Conservation (phyloP, 106 monocot genomes). For the Platanthera zijinensis region DNA sequence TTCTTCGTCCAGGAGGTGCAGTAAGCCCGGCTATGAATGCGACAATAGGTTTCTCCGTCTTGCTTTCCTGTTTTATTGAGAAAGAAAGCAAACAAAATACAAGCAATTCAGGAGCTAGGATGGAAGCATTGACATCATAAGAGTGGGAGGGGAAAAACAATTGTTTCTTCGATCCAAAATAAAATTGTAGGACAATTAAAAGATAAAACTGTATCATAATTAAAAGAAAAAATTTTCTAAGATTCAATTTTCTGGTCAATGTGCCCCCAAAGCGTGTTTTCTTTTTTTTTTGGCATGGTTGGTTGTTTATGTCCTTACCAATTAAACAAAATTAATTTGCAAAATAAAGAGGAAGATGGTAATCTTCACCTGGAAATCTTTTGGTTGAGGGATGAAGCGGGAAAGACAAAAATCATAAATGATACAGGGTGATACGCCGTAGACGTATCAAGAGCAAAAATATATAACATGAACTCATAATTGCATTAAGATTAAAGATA, state of each 20-base stretch:
- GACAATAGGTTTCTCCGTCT: slow-evolving; percentile 81
- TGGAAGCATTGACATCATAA: not conserved
- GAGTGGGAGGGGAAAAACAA: not conserved
- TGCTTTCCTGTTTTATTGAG: slow-evolving; percentile 42
- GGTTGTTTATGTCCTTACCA: not conserved
- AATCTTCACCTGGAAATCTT: too few species aligned
- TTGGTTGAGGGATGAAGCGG: too few species aligned
- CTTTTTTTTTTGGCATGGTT: not conserved
- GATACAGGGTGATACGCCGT: too few species aligned
- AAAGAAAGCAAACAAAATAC: not conserved
- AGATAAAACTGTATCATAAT: not conserved
- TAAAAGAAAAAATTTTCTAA: not conserved
- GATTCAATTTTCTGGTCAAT: not conserved
- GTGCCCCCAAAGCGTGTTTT: not conserved
- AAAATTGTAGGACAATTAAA: not conserved
- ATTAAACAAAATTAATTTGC: too few species aligned
- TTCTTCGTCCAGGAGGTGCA: slow-evolving; percentile 90
- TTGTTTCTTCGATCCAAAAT: not conserved
- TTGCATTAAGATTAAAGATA: too few species aligned
- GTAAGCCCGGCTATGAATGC: slow-evolving; percentile 97
- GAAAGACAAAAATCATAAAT: too few species aligned
- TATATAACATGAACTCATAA: too few species aligned
- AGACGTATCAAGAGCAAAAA: too few species aligned
- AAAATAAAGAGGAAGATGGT: too few species aligned
- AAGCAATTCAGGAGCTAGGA: not conserved